Base-by-base conservation (phyloP, 1,139 yeast species). In the Sugiyamaella neomexicana region DNA sequence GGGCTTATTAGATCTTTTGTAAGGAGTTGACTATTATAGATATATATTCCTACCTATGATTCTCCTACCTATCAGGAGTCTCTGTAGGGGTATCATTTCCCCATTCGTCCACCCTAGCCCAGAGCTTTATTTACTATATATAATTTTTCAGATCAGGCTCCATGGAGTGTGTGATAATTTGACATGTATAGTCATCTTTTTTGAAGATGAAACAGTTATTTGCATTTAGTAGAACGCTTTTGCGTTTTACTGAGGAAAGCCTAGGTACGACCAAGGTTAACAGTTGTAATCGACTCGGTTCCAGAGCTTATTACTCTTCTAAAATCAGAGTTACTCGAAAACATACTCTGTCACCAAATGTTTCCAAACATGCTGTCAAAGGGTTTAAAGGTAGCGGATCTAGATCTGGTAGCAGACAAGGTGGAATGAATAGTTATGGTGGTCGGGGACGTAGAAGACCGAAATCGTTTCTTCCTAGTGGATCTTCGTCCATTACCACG, bases 401-500 rank as follows among this genome's bases (percentile, higher is more conserved):
- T 5, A 20, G 40, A 29, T 12, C 10, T 32, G 20, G 20, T 20
- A 3, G 27, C 23, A 23, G 37, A 29, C n/a, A 38, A 6, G 15
- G 27, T 44, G 47, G 37, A 25, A 16, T n/a, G 40, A 10, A 25
- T 7, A 6, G 39, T 4, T 25, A 39, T 34, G 13, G 38, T 34
- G 38, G 38, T 3, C 16, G n/a, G n/a, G 39, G 31, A 10, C 27
- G 15, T 44, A 44, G 23, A n/a, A 6, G 13, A 6, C 1, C 27
- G 16, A 31, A 15, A 29, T 31, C 48, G 8, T 49, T 38, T 39
- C 48, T 54, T 12, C 57, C 57, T 9, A 43, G 39, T 20, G 57
- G 57, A 15, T 54, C 57, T 12, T 29, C 50, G 20, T 54, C 57
- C 3, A 55, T 51, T 9, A 54, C 57, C 5, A 43, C 53, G 1